Percentiles rank a stretch among this genome's conserved stretches.
These are phyloP conservation scores for Volvariella surrecta DNA, from an alignment of 1,284 basidiomycete genomes.

Conservation along the genomic window DNA sequence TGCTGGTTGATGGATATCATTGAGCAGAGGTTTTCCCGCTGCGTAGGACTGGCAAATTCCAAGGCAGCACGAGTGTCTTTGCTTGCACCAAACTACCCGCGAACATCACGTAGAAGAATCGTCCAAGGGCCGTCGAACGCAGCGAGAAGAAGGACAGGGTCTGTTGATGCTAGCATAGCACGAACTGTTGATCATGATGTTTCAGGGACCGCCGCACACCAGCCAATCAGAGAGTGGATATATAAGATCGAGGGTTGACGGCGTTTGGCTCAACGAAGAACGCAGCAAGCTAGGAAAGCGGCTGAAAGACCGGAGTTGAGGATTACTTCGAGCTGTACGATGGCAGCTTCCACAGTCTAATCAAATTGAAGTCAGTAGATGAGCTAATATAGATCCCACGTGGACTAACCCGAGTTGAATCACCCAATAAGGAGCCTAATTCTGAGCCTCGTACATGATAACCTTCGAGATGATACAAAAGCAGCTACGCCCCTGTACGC, in stretches of 20 bases:
- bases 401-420: slow-evolving; percentile 69
- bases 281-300: too few relatives aligned
- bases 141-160: slow-evolving; percentile 88
- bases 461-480: slow-evolving; percentile 90
- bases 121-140: slow-evolving; percentile 74
- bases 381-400: background rate
- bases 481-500: slow-evolving; percentile 84
- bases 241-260: slow-evolving; percentile 96
- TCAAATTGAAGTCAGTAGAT: slow-evolving; percentile 2
- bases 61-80: slow-evolving; percentile 73
- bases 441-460: slow-evolving; percentile 94
- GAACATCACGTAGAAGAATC: slow-evolving; percentile 77
- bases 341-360: slow-evolving; percentile 87
- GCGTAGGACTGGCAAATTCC: slow-evolving; percentile 35
- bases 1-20: slow-evolving; percentile 68
- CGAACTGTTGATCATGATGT: slow-evolving; percentile 80
- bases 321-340: slow-evolving; percentile 95
- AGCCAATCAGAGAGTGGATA: slow-evolving; percentile 84
- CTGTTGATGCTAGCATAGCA: slow-evolving; percentile 84
- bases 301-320: too few relatives aligned
- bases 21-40: slow-evolving; percentile 63
- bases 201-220: slow-evolving; percentile 83
- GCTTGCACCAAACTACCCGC: slow-evolving; percentile 84
- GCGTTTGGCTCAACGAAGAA: slow-evolving; percentile 95
- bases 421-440: slow-evolving; percentile 82